Evolutionary conservation across 2,329 filamentous ascomycete species (phyloP).

Genomic region (Trichoderma gracile): DNA sequence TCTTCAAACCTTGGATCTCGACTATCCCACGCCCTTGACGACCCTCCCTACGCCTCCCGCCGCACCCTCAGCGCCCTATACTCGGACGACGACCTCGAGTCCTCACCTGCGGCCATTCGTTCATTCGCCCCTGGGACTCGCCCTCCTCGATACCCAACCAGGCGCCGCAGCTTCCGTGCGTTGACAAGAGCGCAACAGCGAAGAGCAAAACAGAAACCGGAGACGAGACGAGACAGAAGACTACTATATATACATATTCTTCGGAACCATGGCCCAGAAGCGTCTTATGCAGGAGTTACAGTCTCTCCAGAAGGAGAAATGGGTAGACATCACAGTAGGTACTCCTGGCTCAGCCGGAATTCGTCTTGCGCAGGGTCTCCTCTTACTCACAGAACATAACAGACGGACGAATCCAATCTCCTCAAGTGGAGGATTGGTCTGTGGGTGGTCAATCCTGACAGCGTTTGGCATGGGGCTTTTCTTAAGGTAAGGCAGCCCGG

Average conservation of each 20-base stretch:
- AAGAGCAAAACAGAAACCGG: neutral
- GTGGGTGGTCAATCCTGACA: constrained; percentile 90
- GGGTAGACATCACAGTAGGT: constrained; percentile 83
- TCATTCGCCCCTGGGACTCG: neutral
- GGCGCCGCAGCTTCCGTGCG: neutral
- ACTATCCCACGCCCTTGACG: neutral
- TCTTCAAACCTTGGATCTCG: neutral
- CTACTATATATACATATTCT: neutral
- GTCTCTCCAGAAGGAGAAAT: constrained; percentile 81
- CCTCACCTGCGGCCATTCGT: neutral
- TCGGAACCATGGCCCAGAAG: constrained; percentile 56
- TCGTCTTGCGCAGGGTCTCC: no score
- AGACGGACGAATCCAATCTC: constrained; percentile 80
- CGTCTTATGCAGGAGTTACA: constrained; percentile 89
- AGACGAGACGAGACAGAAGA: neutral
- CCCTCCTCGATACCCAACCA: neutral
- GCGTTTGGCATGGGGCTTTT: constrained; percentile 88
- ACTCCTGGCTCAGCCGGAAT: neutral
- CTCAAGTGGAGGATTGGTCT: constrained; percentile 86
- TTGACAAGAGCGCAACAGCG: neutral
- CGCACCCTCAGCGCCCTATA: neutral
- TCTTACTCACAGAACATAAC: constrained; percentile 22
- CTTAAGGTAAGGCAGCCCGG: constrained; percentile 61
- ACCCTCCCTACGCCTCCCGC: neutral
- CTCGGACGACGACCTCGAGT: neutral